These are phyloP conservation scores for Tetraselmis chui DNA, from an alignment of 139 green algal species.

Conservation along the genomic window DNA sequence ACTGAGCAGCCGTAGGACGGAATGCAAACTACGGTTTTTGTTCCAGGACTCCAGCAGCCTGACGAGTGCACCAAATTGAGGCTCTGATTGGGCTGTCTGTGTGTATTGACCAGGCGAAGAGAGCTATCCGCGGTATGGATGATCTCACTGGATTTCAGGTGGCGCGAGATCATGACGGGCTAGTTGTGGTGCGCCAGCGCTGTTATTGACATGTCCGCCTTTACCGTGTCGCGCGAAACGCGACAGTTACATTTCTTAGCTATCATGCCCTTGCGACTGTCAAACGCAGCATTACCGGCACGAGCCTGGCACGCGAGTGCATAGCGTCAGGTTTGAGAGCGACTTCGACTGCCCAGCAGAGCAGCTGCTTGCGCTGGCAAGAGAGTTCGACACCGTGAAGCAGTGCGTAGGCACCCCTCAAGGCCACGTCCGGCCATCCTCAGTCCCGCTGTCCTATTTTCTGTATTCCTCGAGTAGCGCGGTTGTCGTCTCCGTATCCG, in stretches of 20 bases:
- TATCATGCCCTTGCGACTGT: too few species aligned
- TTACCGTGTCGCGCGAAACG: neutral
- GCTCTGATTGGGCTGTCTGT: neutral
- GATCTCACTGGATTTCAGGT: neutral
- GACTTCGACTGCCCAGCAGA: neutral
- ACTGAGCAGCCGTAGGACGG: neutral
- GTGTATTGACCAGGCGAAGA: neutral
- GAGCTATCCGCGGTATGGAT: neutral
- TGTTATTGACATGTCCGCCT: neutral
- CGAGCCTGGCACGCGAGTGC: neutral
- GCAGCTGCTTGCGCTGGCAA: neutral
- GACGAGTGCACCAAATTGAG: too few species aligned
- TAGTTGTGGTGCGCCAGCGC: neutral
- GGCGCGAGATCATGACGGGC: neutral
- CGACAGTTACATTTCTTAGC: too few species aligned
- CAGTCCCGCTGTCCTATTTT: too few species aligned
- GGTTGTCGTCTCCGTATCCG: too few species aligned
- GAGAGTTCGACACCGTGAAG: neutral
- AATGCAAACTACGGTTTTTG: too few species aligned
- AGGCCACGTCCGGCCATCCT: too few species aligned
- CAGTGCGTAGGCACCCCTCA: too few species aligned
- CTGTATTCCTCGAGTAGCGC: too few species aligned
- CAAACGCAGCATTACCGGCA: neutral
- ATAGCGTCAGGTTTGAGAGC: neutral
- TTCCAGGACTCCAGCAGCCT: too few species aligned